These are phyloP conservation scores for Eucalyptus cloeziana DNA, from an alignment of 345 rosid species.

Conservation along the genomic window DNA sequence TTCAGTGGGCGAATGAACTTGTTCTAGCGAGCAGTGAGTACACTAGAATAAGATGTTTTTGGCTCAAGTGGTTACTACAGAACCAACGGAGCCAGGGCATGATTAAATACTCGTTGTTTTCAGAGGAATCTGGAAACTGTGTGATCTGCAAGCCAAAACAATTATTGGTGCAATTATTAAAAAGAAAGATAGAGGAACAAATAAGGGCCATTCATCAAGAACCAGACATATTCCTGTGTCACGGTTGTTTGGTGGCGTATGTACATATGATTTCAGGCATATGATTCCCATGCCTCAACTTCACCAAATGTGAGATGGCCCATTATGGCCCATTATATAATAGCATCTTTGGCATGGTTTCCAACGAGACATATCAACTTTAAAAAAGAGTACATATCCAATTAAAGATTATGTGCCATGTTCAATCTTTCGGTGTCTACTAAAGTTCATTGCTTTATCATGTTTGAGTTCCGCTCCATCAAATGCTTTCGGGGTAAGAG, in stretches of 20 bases:
- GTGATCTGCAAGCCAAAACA: neutral
- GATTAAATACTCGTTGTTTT: neutral
- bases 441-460: neutral
- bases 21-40: neutral
- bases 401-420: neutral
- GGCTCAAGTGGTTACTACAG: neutral
- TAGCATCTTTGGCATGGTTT: neutral
- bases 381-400: neutral
- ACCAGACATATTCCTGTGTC: neutral
- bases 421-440: neutral
- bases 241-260: neutral
- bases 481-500: neutral
- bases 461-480: neutral
- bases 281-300: neutral
- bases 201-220: neutral
- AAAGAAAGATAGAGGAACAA: neutral
- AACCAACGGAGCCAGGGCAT: neutral
- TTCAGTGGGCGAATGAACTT: neutral
- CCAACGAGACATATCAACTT: neutral
- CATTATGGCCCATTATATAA: neutral
- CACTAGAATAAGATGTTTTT: neutral
- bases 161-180: neutral
- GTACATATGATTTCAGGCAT: neutral
- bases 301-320: neutral
- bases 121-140: neutral